These are phyloP conservation scores for Brasilioporus rufonigricans DNA, from an alignment of 768 basidiomycete species.

Conservation along the genomic window DNA sequence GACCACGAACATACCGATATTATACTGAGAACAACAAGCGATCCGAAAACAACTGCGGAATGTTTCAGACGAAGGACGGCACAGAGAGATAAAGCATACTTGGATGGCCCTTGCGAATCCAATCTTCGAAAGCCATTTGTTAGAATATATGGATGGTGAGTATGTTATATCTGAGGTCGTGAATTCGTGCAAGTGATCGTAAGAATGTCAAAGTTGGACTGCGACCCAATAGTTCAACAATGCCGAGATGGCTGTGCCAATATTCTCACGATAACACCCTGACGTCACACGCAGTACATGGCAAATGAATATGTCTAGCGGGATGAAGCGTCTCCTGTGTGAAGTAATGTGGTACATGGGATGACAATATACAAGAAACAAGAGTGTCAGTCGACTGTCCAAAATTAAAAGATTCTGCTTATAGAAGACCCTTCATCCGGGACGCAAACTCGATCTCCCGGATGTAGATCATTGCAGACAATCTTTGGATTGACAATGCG, in stretches of 20 bases:
- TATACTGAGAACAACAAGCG: slow-evolving; percentile 53
- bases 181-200: slow-evolving; percentile 27
- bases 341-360: slow-evolving; percentile 19
- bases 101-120: slow-evolving; percentile 53
- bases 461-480: slow-evolving; percentile 56
- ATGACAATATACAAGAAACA: slow-evolving; percentile 8
- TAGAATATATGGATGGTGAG: slow-evolving; percentile 6
- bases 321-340: too few species aligned
- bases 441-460: slow-evolving; percentile 59
- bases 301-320: too few species aligned
- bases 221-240: slow-evolving; percentile 20
- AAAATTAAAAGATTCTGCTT: slow-evolving; percentile 25
- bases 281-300: slow-evolving; percentile 18
- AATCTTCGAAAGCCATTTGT: slow-evolving; percentile 38
- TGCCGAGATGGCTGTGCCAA: slow-evolving; percentile 20
- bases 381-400: neutral
- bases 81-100: slow-evolving; percentile 35
- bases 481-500: slow-evolving; percentile 51
- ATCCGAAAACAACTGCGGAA: slow-evolving; percentile 53
- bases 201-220: neutral
- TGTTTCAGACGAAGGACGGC: neutral
- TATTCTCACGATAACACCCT: slow-evolving; percentile 15
- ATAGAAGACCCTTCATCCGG: slow-evolving; percentile 42
- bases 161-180: slow-evolving; percentile 25
- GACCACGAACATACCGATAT: slow-evolving; percentile 50